Percentiles rank a stretch among this genome's conserved stretches.
Evolutionary conservation across 352 stramenopile species (phyloP).

Genomic region (Phytophthora foliorum): DNA sequence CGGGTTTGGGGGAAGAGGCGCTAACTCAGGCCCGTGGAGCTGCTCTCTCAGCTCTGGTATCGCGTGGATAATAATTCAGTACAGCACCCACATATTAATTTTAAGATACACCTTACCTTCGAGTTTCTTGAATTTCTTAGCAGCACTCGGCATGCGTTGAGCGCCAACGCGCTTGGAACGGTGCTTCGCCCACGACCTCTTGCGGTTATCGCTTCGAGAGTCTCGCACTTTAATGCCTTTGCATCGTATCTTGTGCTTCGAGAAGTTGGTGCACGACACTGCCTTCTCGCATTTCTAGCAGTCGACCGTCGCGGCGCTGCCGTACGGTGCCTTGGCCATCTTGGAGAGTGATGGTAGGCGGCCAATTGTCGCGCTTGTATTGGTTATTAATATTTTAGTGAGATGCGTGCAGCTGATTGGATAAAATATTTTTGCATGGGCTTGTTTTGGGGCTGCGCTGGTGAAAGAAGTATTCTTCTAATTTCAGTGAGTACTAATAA

Average conservation of each 20-base stretch:
- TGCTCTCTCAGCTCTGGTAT: background rate
- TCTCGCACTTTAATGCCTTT: conserved; percentile 4
- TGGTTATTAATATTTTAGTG: too few species aligned
- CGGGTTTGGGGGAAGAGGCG: background rate
- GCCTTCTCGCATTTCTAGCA: conserved; percentile 2
- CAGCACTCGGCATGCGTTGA: background rate
- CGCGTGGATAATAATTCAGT: background rate
- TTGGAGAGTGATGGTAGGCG: background rate
- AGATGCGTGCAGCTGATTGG: background rate
- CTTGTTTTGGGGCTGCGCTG: conserved; percentile 10
- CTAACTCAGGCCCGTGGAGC: background rate
- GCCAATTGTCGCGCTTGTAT: too few species aligned
- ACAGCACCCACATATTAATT: background rate
- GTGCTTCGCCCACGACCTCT: conserved; percentile 3
- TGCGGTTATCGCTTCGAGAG: background rate
- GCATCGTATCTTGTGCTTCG: conserved; percentile 6
- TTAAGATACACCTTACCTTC: background rate
- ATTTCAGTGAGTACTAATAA: too few species aligned
- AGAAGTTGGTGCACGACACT: background rate
- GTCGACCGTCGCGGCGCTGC: background rate
- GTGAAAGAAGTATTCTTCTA: conserved; percentile 21
- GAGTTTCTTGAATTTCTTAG: background rate
- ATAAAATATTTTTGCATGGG: conserved; percentile 8
- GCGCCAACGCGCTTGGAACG: background rate
- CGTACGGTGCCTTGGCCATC: conserved; percentile 6